Base-by-base conservation (phyloP, 345 rosid species). In the Geranium brycei region DNA sequence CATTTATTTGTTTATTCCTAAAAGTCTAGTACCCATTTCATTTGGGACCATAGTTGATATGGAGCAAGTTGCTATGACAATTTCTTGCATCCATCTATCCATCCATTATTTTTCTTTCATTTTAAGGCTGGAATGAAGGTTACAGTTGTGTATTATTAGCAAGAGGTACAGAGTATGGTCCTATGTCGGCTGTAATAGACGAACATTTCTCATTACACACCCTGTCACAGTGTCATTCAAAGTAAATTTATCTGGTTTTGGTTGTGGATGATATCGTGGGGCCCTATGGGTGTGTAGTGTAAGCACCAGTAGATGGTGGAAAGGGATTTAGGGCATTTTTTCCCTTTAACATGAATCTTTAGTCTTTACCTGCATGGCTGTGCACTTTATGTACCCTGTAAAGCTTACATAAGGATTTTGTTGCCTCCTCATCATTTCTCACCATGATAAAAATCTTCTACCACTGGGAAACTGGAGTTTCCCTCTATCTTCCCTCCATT, bases 371-470 rank as follows among this genome's bases (percentile, higher is more conserved):
- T 82, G 88, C 95, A 87, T 87, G 90, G 87, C 81, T 75, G 77
- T 67, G 64, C 75, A 72, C 79, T 69, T 71, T 63, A 64, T 77
- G 80, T 75, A 59, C 64, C 77, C 76, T 75, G 55, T 71, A 75
- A 78, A 77, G 78, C 86, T 81, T 76, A 68, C 90, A 83, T 91
- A 83, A 76, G 82, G 76, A 73, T 77, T 66, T 68, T 71, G 73
- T 72, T 81, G 77, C 74, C 75, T 75, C 80, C 73, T 68, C 62
- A 14, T 61, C 31, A 30, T 63, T 60, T 68, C 60, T 68, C 58
- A 61, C 19, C 67, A 55, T 60, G 61, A 59, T 55, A 40, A 63
- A 60, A 30, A 51, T 58, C 64, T 75, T 67, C 59, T 59, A 40
- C 57, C 65, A 30, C 59, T 31, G 31, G 58, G 58, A 47, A 47